Conservation (phyloP, 257 asterid species). For the Penstemon barbatus region DNA sequence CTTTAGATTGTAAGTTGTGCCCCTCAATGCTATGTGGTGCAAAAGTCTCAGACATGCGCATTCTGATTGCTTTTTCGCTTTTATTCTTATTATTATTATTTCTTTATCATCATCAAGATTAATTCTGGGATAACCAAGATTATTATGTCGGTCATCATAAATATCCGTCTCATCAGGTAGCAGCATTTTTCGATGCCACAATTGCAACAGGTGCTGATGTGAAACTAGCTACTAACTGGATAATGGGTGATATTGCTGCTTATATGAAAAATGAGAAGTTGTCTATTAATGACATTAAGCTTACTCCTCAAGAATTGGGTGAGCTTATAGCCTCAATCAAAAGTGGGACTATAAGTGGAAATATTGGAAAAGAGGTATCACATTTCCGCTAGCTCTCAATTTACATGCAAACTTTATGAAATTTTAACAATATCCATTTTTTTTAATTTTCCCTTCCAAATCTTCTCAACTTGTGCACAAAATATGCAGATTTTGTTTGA, state of each 20-base stretch:
- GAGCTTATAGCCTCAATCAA: conserved; percentile 85
- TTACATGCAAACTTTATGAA: background rate
- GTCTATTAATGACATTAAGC: conserved; percentile 69
- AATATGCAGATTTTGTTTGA: conserved; percentile 75
- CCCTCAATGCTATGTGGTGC: background rate
- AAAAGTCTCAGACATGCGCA: background rate
- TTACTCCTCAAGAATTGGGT: conserved; percentile 74
- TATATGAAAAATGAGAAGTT: conserved; percentile 84
- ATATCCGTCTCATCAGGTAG: conserved; percentile 52
- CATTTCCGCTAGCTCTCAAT: background rate
- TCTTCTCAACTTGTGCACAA: conserved; percentile 9
- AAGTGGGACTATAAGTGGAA: conserved; percentile 88
- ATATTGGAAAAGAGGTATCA: conserved; percentile 93
- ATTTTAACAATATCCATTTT: background rate
- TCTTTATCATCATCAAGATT: background rate
- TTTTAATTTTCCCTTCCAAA: background rate
- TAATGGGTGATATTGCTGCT: conserved; percentile 97
- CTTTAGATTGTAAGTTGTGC: conserved; percentile 4
- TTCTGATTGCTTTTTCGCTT: background rate
- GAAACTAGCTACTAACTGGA: conserved; percentile 90
- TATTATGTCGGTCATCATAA: conserved; percentile 1
- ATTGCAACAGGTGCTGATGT: conserved; percentile 71
- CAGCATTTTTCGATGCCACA: conserved; percentile 82
- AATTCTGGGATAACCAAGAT: conserved; percentile 6
- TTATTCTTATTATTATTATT: background rate